These are phyloP conservation scores for Mortierella sp. DNA, from an alignment of 371 early-diverging fungal species.

Conservation along the genomic window DNA sequence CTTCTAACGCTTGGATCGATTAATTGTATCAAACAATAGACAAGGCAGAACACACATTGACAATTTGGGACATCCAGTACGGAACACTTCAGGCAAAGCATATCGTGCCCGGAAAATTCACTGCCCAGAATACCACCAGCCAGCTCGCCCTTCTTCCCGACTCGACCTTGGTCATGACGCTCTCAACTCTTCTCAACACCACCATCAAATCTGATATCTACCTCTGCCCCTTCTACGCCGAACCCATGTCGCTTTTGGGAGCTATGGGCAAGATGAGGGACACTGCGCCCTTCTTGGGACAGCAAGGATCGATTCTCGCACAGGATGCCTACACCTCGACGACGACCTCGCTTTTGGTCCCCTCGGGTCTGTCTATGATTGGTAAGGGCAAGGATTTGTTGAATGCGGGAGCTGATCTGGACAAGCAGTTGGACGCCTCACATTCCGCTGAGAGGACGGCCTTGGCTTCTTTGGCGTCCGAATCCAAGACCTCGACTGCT, in stretches of 20 bases:
- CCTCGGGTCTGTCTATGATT: slow-evolving; percentile 14
- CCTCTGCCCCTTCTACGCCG: slow-evolving; percentile 73
- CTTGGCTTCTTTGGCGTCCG: slow-evolving; percentile 22
- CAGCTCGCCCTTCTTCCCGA: slow-evolving; percentile 58
- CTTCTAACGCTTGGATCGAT: neutral
- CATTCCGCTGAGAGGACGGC: slow-evolving; percentile 59
- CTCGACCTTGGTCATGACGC: slow-evolving; percentile 47
- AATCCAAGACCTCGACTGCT: slow-evolving; percentile 24
- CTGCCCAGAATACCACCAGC: slow-evolving; percentile 46
- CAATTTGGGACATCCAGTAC: slow-evolving; percentile 81
- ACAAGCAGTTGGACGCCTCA: slow-evolving; percentile 51
- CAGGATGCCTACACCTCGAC: slow-evolving; percentile 47
- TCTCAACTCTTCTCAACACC: slow-evolving; percentile 57
- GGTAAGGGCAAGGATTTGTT: slow-evolving; percentile 50
- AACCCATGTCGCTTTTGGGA: slow-evolving; percentile 76
- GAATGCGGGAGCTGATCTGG: slow-evolving; percentile 20
- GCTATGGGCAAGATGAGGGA: slow-evolving; percentile 75
- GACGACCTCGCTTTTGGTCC: slow-evolving; percentile 32
- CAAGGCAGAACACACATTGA: slow-evolving; percentile 68
- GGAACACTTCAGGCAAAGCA: slow-evolving; percentile 76
- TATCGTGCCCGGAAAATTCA: slow-evolving; percentile 35
- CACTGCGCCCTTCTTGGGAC: slow-evolving; percentile 62
- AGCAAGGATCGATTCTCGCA: slow-evolving; percentile 25
- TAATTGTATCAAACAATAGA: slow-evolving; percentile 10
- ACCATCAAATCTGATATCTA: slow-evolving; percentile 67